phyloP scores from a whole-genome alignment of 495 filamentous ascomycete genomes.

The Choiromyces venosus region DNA sequence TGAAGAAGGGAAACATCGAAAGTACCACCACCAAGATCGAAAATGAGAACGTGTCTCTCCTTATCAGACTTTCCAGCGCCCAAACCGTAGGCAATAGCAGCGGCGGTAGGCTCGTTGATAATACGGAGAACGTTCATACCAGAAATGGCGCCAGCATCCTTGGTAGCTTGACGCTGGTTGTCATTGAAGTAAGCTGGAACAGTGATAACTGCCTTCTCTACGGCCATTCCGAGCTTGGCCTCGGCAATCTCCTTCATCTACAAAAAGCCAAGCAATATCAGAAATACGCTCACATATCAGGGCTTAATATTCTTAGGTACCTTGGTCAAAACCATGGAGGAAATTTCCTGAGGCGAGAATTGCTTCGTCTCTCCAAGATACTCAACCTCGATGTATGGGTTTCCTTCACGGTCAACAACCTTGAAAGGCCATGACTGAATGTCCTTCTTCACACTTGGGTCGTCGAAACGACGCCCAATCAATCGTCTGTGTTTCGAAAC shows the following conservation, averaged over 20 bases:
- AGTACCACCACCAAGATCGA: constrained; percentile 98
- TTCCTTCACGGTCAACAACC: constrained; percentile 80
- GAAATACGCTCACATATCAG: constrained; percentile 12
- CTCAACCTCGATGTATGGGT: constrained; percentile 88
- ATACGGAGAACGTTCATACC: constrained; percentile 98
- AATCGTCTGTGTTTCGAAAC: constrained; percentile 58
- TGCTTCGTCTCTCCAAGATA: constrained; percentile 90
- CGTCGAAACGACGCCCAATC: constrained; percentile 88
- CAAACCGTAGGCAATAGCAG: constrained; percentile 94
- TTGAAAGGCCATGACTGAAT: constrained; percentile 99
- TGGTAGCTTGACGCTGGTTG: constrained; percentile 97
- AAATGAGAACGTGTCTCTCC: constrained; percentile 98
- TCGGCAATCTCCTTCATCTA: constrained; percentile 98
- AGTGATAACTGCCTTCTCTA: constrained; percentile 97
- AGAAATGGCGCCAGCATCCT: constrained; percentile 95
- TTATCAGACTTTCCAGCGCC: constrained; percentile 87
- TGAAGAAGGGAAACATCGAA: constrained; percentile 99
- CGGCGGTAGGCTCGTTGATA: constrained; percentile 98
- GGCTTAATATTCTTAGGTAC: constrained; percentile 47
- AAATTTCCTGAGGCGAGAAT: constrained; percentile 97
- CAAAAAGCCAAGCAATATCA: constrained; percentile 18
- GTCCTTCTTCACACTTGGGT: constrained; percentile 96
- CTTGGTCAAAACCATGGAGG: constrained; percentile 89
- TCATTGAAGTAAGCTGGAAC: constrained; percentile 99
- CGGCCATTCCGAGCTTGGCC: constrained; percentile 88